phyloP scores from a whole-genome alignment of 805 yeast genomes.

The Metschnikowia cubensis region DNA sequence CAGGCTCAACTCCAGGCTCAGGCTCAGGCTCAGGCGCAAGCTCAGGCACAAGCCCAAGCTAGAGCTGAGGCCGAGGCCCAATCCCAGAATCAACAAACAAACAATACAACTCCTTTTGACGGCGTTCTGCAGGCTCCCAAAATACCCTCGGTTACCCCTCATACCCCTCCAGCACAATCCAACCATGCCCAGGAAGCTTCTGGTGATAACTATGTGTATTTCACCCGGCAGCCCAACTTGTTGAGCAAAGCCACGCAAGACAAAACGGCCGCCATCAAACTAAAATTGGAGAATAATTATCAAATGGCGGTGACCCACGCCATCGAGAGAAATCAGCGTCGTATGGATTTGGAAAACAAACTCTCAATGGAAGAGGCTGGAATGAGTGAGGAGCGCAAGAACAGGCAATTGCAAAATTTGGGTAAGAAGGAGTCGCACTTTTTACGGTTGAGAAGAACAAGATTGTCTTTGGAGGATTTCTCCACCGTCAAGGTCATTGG shows the following conservation, averaged over 20 bases:
- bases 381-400: constrained; percentile 75
- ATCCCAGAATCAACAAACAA: background rate
- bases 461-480: constrained; percentile 78
- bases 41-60: background rate
- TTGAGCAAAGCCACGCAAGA: constrained; percentile 75
- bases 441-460: constrained; percentile 77
- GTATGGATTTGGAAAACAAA: constrained; percentile 77
- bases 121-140: background rate
- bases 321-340: constrained; percentile 90
- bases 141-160: constrained; percentile 7
- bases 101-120: background rate
- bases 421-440: constrained; percentile 90
- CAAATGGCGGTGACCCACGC: constrained; percentile 86
- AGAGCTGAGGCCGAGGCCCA: background rate
- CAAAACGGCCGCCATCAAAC: constrained; percentile 76
- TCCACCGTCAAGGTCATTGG: constrained; percentile 86
- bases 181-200: background rate
- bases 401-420: constrained; percentile 72
- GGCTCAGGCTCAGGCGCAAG: background rate
- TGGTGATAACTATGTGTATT: constrained; percentile 43
- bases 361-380: constrained; percentile 59
- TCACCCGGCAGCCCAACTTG: constrained; percentile 79
- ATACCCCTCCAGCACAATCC: constrained; percentile 11
- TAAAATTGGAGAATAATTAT: constrained; percentile 79
- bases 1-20: constrained; percentile 2